Base-by-base conservation (phyloP, 345 rosid genomes). In the Gossypium raimondii region DNA sequence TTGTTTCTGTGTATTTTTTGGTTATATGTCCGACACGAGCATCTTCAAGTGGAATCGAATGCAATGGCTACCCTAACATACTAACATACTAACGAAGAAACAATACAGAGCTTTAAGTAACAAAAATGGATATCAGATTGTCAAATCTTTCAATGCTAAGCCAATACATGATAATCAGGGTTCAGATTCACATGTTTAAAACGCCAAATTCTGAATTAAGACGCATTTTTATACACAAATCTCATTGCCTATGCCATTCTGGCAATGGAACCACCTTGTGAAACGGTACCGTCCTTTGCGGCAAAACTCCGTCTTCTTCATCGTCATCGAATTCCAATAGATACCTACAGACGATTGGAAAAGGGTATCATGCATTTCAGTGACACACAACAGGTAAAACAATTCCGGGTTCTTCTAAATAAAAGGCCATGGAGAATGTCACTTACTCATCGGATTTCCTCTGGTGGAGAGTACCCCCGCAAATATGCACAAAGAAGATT, bases 381-480 rank as follows among this genome's bases (percentile, higher is more conserved):
- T 14, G 14, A 27, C 6, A 50, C 41, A 57, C 2, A 38, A 44
- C 70, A 20, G 53, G 34, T 55, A 1, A 4, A 45, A 20, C n/a
- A 66, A n/a, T 51, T 13, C 11, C 10, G 10, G 4, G 18, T 44
- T 45, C 16, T 14, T 29, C 14, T 14, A 47, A 1, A 11, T 3
- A 48, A 34, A 57, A 67, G 38, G 59, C 24, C 4, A 45, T 53
- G 48, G 24, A 64, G 34, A 27, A 62, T 69, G 51, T 48, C 43
- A 87, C 98, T 89, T 88, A 94, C 97, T 94, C 97, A 5, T 90
- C 98, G 1, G 88, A 77, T 81, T 88, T 92, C 81, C 97, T 90
- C 98, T 94, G 95, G 69, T 63, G 13, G 75, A 56, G 22, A 67
- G 76, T 27, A 0, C 73, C 69, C 72, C 81, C 69, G 29, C 55